Evolutionary conservation across 768 basidiomycete species (phyloP).

Genomic region (Psilocybe sp.): DNA sequence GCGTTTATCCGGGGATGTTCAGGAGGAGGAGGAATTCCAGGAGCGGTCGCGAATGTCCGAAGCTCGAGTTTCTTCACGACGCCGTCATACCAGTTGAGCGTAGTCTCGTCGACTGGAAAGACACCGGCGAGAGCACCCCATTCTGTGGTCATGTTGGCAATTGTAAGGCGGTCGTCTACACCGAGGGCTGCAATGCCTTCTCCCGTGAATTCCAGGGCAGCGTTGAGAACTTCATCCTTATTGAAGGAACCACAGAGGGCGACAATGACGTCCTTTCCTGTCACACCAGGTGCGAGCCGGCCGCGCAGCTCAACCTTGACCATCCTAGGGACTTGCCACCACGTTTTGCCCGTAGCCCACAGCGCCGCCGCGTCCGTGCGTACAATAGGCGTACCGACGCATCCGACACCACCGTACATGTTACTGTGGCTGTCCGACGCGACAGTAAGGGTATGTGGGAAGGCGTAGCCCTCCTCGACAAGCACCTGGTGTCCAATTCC

Average conservation of each 20-base stretch:
- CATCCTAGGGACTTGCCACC: slow-evolving; percentile 99
- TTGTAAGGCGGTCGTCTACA: slow-evolving; percentile 92
- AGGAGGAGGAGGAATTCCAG: slow-evolving; percentile 65
- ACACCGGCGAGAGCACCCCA: slow-evolving; percentile 98
- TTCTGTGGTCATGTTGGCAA: slow-evolving; percentile 99
- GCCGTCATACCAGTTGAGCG: slow-evolving; percentile 84
- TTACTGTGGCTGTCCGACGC: slow-evolving; percentile 97
- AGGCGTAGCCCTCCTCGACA: slow-evolving; percentile 98
- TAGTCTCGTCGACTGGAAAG: slow-evolving; percentile 85
- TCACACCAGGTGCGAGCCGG: slow-evolving; percentile 80
- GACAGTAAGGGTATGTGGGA: slow-evolving; percentile 92
- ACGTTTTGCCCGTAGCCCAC: slow-evolving; percentile 98
- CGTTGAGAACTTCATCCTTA: slow-evolving; percentile 94
- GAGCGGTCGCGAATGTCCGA: slow-evolving; percentile 64
- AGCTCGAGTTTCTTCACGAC: slow-evolving; percentile 71
- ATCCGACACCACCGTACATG: slow-evolving; percentile 98
- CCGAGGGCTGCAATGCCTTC: slow-evolving; percentile 75
- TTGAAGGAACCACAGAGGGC: slow-evolving; percentile 96
- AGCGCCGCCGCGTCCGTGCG: slow-evolving; percentile 92
- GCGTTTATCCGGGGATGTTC: slow-evolving; percentile 87
- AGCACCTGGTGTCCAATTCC: slow-evolving; percentile 98
- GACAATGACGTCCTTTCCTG: slow-evolving; percentile 97
- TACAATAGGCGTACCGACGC: slow-evolving; percentile 96
- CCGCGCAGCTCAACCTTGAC: slow-evolving; percentile 92
- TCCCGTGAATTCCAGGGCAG: slow-evolving; percentile 94